Conservation (phyloP, 2,329 filamentous ascomycete species). For the Zymoseptoria ardabiliae region DNA sequence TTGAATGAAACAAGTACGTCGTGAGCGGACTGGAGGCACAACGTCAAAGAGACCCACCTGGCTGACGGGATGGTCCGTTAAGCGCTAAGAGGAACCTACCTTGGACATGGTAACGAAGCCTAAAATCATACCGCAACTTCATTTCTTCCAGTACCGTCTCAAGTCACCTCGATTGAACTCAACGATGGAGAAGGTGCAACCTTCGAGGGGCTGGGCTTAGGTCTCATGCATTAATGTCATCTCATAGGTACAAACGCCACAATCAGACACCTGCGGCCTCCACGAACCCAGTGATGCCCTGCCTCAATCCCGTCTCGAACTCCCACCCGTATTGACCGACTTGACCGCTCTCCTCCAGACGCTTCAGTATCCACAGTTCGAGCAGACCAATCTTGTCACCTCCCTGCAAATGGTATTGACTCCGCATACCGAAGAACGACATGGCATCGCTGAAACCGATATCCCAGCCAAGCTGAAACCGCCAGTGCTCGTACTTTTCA, state of each 20-base stretch:
- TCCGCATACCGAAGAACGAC: conserved; percentile 43
- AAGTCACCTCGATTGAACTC: neutral
- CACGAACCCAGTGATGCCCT: conserved; percentile 40
- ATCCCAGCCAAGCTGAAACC: conserved; percentile 50
- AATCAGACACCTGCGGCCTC: conserved; percentile 12
- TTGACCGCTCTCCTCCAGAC: conserved; percentile 46
- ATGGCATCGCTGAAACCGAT: conserved; percentile 50
- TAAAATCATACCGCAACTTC: neutral
- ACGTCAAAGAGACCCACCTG: neutral
- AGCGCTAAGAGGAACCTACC: neutral
- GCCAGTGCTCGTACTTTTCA: conserved; percentile 42
- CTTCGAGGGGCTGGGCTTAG: neutral
- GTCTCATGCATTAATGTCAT: neutral
- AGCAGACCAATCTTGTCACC: conserved; percentile 50
- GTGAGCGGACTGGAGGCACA: neutral
- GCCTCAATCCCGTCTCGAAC: conserved; percentile 44
- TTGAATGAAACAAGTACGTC: neutral
- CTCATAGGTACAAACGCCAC: neutral
- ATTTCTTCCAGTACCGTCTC: neutral
- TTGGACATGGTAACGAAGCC: neutral
- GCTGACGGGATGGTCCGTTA: neutral
- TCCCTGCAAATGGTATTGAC: conserved; percentile 30
- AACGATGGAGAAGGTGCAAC: too few relatives aligned
- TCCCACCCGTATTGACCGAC: conserved; percentile 44
- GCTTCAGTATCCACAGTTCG: conserved; percentile 52